These are phyloP conservation scores for Vigna reflexopilosa DNA, from an alignment of 306 rosid species.

Conservation along the genomic window DNA sequence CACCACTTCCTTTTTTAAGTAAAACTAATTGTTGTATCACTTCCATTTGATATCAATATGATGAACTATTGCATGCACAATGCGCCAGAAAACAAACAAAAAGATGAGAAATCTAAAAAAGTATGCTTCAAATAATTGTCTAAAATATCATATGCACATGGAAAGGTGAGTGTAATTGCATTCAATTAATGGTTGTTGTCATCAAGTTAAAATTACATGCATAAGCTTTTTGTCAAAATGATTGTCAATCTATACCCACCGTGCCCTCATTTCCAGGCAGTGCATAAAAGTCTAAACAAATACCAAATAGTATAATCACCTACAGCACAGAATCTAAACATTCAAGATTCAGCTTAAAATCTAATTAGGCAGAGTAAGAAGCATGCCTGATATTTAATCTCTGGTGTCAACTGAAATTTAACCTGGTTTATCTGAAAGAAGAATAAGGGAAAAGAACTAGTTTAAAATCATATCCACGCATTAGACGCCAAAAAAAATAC, in stretches of 20 bases:
- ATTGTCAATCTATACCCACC: neutral
- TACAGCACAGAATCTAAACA: conserved; percentile 16
- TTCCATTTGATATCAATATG: conserved; percentile 7
- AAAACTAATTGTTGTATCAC: neutral
- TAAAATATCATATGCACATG: neutral
- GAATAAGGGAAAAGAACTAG: conserved; percentile 35
- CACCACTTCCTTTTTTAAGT: neutral
- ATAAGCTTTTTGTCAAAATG: conserved; percentile 5
- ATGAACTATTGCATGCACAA: conserved; percentile 10
- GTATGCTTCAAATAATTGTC: conserved; percentile 12
- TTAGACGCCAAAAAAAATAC: conserved; percentile 33
- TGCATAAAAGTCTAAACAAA: conserved; percentile 23
- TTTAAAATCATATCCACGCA: conserved; percentile 25
- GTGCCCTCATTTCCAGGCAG: neutral
- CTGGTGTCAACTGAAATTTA: conserved; percentile 91
- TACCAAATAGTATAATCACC: conserved; percentile 13
- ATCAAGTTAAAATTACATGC: neutral
- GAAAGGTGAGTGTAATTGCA: neutral
- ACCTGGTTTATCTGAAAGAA: conserved; percentile 84
- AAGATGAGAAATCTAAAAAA: conserved; percentile 9
- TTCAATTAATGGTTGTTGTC: neutral
- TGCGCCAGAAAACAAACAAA: neutral
- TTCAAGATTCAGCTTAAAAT: conserved; percentile 25
- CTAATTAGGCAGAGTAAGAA: conserved; percentile 37
- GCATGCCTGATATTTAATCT: conserved; percentile 90